phyloP scores from a whole-genome alignment of 1,284 basidiomycete genomes.

The Ganoderma multipileum region DNA sequence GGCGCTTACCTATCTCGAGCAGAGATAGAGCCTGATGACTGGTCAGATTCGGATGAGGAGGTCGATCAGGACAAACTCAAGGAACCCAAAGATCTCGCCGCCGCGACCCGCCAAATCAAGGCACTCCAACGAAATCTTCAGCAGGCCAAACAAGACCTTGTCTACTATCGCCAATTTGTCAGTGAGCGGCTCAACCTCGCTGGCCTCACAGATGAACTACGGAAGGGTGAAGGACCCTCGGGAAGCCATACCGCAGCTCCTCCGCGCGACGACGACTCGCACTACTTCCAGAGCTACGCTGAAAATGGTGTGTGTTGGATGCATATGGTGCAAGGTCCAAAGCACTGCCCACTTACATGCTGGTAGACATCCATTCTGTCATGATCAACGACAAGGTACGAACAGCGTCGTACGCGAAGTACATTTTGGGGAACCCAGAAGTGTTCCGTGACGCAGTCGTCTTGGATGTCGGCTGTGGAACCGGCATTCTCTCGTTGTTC shows the following conservation, averaged over 20 bases:
- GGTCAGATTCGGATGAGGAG: conserved; percentile 76
- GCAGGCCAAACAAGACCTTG: conserved; percentile 58
- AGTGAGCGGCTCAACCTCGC: conserved; percentile 55
- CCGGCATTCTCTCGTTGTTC: conserved; percentile 92
- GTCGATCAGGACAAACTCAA: conserved; percentile 26
- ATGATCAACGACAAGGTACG: conserved; percentile 92
- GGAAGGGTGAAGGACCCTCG: conserved; percentile 44
- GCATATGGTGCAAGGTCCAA: background rate
- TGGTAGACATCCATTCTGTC: conserved; percentile 75
- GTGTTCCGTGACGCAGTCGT: conserved; percentile 89
- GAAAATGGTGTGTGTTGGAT: conserved; percentile 71
- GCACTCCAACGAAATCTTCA: conserved; percentile 61
- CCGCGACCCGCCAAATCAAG: conserved; percentile 54
- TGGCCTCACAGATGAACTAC: conserved; percentile 49
- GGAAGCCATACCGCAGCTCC: conserved; percentile 37
- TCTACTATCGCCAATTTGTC: conserved; percentile 65
- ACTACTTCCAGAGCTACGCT: conserved; percentile 96
- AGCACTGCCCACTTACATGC: background rate
- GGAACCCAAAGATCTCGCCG: conserved; percentile 39
- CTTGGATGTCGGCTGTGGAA: conserved; percentile 95
- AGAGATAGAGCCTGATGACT: conserved; percentile 72
- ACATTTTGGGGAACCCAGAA: conserved; percentile 86
- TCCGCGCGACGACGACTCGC: conserved; percentile 83
- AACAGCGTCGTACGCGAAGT: conserved; percentile 92
- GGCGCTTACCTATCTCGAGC: conserved; percentile 6